phyloP scores from a whole-genome alignment of 805 yeast genomes.

The Grigorovia jiainica region DNA sequence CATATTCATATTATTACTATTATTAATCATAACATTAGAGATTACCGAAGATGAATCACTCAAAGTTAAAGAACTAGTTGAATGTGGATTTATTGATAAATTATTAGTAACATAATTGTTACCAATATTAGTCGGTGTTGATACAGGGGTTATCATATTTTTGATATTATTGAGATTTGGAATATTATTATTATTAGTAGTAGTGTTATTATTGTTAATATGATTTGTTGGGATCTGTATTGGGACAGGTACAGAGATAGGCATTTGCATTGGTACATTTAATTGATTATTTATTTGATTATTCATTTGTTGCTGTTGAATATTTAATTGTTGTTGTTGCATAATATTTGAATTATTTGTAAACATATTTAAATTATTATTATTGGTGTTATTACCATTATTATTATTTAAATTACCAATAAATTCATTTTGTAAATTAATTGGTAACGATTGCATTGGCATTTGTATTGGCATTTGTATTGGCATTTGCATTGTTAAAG shows the following conservation, averaged over 20 bases:
- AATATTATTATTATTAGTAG: not conserved
- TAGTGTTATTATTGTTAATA: not conserved
- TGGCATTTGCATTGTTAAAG: slow-evolving; percentile 6
- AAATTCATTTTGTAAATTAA: not conserved
- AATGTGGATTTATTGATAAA: slow-evolving; percentile 1
- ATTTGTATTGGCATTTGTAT: slow-evolving; percentile 2
- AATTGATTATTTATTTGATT: not conserved
- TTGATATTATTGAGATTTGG: not conserved
- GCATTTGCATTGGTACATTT: not conserved
- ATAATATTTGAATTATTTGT: not conserved
- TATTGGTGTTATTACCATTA: slow-evolving; percentile 4
- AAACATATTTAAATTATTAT: not conserved
- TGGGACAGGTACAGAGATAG: not conserved
- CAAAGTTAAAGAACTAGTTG: slow-evolving; percentile 12
- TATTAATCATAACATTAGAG: slow-evolving; percentile 5
- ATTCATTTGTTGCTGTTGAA: not conserved
- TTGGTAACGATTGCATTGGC: not conserved
- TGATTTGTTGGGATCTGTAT: not conserved
- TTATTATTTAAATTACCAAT: not conserved
- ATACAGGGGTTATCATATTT: not conserved
- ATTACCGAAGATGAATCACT: slow-evolving; percentile 14
- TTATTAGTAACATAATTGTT: not conserved
- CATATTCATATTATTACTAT: not conserved
- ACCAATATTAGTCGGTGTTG: not conserved
- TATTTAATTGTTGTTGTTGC: slow-evolving; percentile 3